Percentiles rank a stretch among this genome's conserved stretches.
phyloP scores from a whole-genome alignment of 2,329 filamentous ascomycete genomes.

The Cadophora sp. region DNA sequence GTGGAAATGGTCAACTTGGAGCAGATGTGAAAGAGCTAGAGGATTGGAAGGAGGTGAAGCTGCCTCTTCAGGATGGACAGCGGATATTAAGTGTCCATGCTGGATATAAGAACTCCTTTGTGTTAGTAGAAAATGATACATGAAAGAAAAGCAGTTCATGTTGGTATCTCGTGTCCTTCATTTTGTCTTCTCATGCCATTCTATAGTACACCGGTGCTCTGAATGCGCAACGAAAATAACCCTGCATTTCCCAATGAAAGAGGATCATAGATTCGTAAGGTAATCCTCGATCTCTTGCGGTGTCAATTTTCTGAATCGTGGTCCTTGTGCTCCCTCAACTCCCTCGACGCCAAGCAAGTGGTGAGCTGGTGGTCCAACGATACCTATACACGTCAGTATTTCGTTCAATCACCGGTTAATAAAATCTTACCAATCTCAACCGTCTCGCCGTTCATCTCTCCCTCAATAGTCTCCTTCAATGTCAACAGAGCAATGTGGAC shows the following conservation, averaged over 20 bases:
- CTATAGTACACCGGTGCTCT: constrained; percentile 47
- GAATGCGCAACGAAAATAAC: constrained; percentile 31
- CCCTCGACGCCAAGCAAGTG: constrained; percentile 92
- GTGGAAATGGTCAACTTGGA: constrained; percentile 66
- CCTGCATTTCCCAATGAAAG: constrained; percentile 35
- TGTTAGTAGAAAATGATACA: constrained; percentile 37
- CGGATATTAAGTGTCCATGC: constrained; percentile 40
- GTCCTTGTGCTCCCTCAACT: constrained; percentile 82
- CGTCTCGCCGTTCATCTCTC: constrained; percentile 98
- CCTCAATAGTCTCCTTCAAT: constrained; percentile 98
- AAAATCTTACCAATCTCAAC: constrained; percentile 83
- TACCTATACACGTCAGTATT: constrained; percentile 63
- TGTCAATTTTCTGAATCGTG: constrained; percentile 91
- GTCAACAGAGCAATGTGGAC: constrained; percentile 98
- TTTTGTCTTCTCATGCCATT: constrained; percentile 44
- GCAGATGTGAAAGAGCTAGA: constrained; percentile 40
- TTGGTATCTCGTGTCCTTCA: constrained; percentile 43
- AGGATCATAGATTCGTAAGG: constrained; percentile 85
- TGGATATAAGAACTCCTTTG: constrained; percentile 45
- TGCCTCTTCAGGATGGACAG: constrained; percentile 34
- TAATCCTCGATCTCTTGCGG: constrained; percentile 99
- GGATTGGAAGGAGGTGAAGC: constrained; percentile 39
- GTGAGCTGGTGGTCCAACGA: constrained; percentile 92
- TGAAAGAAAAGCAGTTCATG: constrained; percentile 9
- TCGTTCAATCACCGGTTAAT: background rate